Evolutionary conservation across 306 rosid species (phyloP), one percentile per base, ranked within the genome.

Genomic region (Acacia melanoxylon): DNA sequence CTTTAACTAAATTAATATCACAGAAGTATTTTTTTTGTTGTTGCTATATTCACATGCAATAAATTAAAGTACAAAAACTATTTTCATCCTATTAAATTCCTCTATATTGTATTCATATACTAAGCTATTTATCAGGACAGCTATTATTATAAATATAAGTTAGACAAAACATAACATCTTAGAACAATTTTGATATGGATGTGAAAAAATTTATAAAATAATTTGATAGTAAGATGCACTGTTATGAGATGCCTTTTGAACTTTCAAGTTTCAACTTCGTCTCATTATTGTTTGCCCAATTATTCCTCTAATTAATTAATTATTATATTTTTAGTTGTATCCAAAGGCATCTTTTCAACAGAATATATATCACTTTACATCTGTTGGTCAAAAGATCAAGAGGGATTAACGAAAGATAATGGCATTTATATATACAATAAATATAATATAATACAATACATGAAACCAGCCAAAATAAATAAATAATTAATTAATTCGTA

Each of bases 331-430:
- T 51, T 45, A 84, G 13, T 61, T 25, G 22, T 51, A 52, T 19
- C 51, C 48, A 56, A 79, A 74, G 76, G 87, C 46, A 84, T 84
- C 63, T 84, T 79, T 48, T 25, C 45, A 61, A 62, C 58, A 45
- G 19, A 49, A 35, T 49, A 12, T 49, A 12, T 44, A 2, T 31
- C 22, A 65, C 68, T 68, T 75, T 68, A 58, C 61, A 79, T 48
- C 83, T 68, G 49, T 25, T 25, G 61, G 84, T 80, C 84, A 80
- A 84, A 84, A 75, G 75, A 84, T 59, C 54, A 46, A 79, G 81
- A 79, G 59, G 20, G 78, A 48, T 69, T 75, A 66, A 66, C 13
- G 70, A 66, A 66, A 66, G 46, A 67, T 3, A 5, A 62, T 13
- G 40, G 19, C 46, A 17, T 17, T 8, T 67, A 67, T 67, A 37